Base-by-base conservation (phyloP, 2,329 filamentous ascomycete species). In the Penicillium sp. region DNA sequence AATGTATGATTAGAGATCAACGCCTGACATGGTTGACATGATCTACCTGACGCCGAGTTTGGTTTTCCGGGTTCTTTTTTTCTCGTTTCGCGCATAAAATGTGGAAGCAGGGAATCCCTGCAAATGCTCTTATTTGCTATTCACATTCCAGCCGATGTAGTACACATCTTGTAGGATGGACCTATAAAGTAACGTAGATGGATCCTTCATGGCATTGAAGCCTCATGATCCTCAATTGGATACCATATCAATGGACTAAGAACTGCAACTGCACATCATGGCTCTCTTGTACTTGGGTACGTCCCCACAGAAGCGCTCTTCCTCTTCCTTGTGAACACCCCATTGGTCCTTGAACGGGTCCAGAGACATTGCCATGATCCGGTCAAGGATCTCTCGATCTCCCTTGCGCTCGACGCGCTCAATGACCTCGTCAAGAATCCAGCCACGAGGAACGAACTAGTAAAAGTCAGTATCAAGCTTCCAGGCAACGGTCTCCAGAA, bases 191-290 rank as follows among this genome's bases (percentile, higher is more conserved):
- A 27, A 8, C 24, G 24, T 27, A 27, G 24, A 27, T 27, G 24
- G 24, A 8, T 27, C 8, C 24, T 8, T 27, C 18, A 18, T 18
- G 18, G 2, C 18, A 18, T 18, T 18, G 18, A 18, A 18, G 18
- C 18, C 18, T 18, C 18, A 18, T 18, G 18, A 18, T 18, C 18
- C 18, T 18, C 18, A 18, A 27, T 8, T 27, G 24, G 24, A 27
- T 8, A 6, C 24, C 24, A 27, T 22, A n/a, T 34, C 48, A 22
- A 22, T 21, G 16, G 6, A 45, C 65, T 54, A 96, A 22, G 93
- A 97, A 71, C 91, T 96, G 75, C 94, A 99, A 70, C 90, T 96
- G 72, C 94, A 97, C 78, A 97, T 93, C 83, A 96, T 86, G 32
- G 89, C 89, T 62, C 90, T 83, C 73, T 87, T 85, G 43, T 81